These are phyloP conservation scores for Antrodiella citrinella DNA, from an alignment of 768 basidiomycete species.

Conservation along the genomic window DNA sequence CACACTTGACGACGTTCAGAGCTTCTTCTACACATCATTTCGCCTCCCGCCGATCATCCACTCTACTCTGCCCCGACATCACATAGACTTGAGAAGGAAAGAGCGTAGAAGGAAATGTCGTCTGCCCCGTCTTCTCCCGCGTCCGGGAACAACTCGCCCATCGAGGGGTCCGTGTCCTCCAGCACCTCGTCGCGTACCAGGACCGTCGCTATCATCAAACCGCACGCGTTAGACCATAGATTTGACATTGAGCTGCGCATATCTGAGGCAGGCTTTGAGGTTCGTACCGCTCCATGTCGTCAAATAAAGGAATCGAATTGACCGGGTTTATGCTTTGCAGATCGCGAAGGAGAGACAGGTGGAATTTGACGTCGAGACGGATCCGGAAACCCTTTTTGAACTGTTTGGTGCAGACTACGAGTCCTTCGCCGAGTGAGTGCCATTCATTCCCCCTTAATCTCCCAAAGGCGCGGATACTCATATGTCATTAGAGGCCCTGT, in stretches of 20 bases:
- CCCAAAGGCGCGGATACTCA: background rate
- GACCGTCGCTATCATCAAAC: slow-evolving; percentile 81
- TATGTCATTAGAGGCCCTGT: slow-evolving; percentile 56
- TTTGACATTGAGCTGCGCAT: slow-evolving; percentile 79
- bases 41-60: background rate
- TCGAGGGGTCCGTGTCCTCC: background rate
- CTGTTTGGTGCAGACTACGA: slow-evolving; percentile 73
- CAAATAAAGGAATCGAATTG: too few relatives aligned
- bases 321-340: slow-evolving; percentile 25
- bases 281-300: slow-evolving; percentile 31
- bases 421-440: slow-evolving; percentile 68
- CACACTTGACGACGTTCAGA: too few relatives aligned
- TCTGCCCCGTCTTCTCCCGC: background rate
- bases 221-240: slow-evolving; percentile 61
- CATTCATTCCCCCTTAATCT: background rate
- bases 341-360: slow-evolving; percentile 86
- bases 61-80: background rate
- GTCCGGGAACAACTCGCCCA: background rate
- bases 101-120: background rate
- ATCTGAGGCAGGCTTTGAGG: slow-evolving; percentile 77
- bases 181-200: slow-evolving; percentile 29
- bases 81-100: background rate
- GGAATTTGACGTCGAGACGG: slow-evolving; percentile 80
- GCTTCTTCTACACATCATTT: background rate
- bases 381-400: slow-evolving; percentile 72